These are phyloP conservation scores for Boletus rubropictus DNA, from an alignment of 768 basidiomycete genomes.

Conservation along the genomic window DNA sequence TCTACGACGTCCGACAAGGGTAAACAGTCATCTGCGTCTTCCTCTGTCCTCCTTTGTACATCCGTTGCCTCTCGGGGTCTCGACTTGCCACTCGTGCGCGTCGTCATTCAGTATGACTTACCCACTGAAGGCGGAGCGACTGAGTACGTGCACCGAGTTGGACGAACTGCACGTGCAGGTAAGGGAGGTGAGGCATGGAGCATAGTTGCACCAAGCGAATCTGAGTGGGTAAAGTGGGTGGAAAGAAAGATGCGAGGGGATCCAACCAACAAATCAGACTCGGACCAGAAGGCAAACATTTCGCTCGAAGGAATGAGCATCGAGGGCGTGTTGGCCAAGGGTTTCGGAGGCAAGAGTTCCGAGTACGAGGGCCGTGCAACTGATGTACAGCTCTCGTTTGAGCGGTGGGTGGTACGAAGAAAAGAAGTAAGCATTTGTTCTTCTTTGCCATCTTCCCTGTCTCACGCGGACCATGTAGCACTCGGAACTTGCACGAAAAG, in stretches of 20 bases:
- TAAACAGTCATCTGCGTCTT: slow-evolving; percentile 30
- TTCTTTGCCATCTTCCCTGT: neutral
- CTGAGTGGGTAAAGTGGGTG: slow-evolving; percentile 88
- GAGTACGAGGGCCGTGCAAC: slow-evolving; percentile 91
- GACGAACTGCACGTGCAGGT: slow-evolving; percentile 94
- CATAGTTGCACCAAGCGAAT: slow-evolving; percentile 81
- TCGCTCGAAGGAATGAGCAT: slow-evolving; percentile 55
- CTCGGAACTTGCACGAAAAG: slow-evolving; percentile 68
- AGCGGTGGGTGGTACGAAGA: slow-evolving; percentile 79
- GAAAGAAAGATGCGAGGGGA: slow-evolving; percentile 72
- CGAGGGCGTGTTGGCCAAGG: slow-evolving; percentile 66
- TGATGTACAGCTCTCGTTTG: slow-evolving; percentile 91
- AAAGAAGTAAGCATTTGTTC: slow-evolving; percentile 52
- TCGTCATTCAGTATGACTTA: slow-evolving; percentile 93
- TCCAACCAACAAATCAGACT: slow-evolving; percentile 21
- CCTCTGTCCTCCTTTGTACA: slow-evolving; percentile 86
- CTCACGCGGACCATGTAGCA: slow-evolving; percentile 47
- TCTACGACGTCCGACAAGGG: slow-evolving; percentile 32
- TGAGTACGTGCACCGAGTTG: slow-evolving; percentile 96
- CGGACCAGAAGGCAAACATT: slow-evolving; percentile 36
- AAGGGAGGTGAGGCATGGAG: slow-evolving; percentile 96
- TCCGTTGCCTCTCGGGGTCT: slow-evolving; percentile 98
- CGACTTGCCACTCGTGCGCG: slow-evolving; percentile 89
- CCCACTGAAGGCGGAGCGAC: slow-evolving; percentile 95
- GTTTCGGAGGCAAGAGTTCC: slow-evolving; percentile 77